A percentile compares a stretch with the other conserved stretches of the same genome.
These are phyloP conservation scores for Xylaria castorea DNA, from an alignment of 495 filamentous ascomycete genomes.

Conservation along the genomic window DNA sequence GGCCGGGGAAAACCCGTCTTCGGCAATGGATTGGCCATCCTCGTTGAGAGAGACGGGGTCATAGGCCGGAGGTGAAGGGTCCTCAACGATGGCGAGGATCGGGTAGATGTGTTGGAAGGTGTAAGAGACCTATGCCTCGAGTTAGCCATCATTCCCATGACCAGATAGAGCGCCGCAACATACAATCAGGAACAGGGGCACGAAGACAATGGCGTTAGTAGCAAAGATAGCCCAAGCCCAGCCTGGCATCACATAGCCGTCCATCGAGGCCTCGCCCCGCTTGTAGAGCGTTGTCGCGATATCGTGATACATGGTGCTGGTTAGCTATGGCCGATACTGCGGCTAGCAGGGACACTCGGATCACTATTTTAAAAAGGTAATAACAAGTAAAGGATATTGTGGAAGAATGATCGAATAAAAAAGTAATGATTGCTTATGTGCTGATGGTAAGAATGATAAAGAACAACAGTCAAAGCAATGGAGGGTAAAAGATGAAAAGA, in stretches of 20 bases:
- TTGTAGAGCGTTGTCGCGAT: conserved; percentile 44
- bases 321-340: neutral
- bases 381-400: neutral
- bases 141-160: conserved; percentile 27
- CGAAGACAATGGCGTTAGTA: conserved; percentile 45
- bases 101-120: conserved; percentile 49
- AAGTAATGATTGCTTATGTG: neutral
- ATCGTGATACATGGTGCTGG: conserved; percentile 42
- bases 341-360: neutral
- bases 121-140: conserved; percentile 44
- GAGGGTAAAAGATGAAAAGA: neutral
- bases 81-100: conserved; percentile 56
- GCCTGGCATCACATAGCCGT: conserved; percentile 39
- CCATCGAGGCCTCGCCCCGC: conserved; percentile 36
- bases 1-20: conserved; percentile 35
- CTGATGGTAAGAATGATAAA: neutral
- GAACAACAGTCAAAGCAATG: neutral
- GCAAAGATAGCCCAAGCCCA: conserved; percentile 42
- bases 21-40: conserved; percentile 36
- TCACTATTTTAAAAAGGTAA: neutral
- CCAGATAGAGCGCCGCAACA: neutral
- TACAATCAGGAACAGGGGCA: conserved; percentile 49
- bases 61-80: conserved; percentile 57
- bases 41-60: conserved; percentile 50
- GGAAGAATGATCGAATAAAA: neutral